Percentiles rank a stretch among this genome's conserved stretches.
phyloP scores from a whole-genome alignment of 139 green algal genomes.

The Closterium sp. region DNA sequence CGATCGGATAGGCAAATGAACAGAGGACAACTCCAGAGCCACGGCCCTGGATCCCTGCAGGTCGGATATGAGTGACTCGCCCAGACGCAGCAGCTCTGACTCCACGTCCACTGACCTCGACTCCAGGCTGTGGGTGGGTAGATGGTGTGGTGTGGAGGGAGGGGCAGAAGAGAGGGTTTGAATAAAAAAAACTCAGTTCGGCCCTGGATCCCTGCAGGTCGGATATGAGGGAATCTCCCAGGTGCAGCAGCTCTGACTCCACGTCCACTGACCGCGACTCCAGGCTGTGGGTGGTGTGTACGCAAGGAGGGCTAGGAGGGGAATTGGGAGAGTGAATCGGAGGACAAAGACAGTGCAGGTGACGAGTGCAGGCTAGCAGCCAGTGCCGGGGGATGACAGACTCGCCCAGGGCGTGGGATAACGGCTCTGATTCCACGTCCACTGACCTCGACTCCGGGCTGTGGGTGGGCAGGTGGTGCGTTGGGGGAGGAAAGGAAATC shows the following conservation, averaged over 20 bases:
- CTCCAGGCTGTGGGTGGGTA: background rate
- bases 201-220: slow-evolving; percentile 63
- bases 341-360: background rate
- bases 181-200: background rate
- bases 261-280: slow-evolving; percentile 43
- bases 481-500: too few species aligned
- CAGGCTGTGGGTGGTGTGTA: background rate
- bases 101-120: background rate
- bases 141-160: background rate
- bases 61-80: slow-evolving; percentile 49
- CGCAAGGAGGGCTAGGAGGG: too few species aligned
- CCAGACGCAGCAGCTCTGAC: slow-evolving; percentile 61
- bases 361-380: too few species aligned
- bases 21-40: too few species aligned
- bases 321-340: background rate
- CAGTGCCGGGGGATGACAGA: too few species aligned
- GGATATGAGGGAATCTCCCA: slow-evolving; percentile 69
- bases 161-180: too few species aligned
- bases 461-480: background rate
- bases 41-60: background rate
- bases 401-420: slow-evolving; percentile 56
- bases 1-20: background rate
- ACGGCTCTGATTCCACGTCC: slow-evolving; percentile 74
- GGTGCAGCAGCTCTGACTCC: slow-evolving; percentile 71
- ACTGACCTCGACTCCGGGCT: background rate